phyloP scores from a whole-genome alignment of 139 green algal genomes.

The Tetradesmus lagerheimii region DNA sequence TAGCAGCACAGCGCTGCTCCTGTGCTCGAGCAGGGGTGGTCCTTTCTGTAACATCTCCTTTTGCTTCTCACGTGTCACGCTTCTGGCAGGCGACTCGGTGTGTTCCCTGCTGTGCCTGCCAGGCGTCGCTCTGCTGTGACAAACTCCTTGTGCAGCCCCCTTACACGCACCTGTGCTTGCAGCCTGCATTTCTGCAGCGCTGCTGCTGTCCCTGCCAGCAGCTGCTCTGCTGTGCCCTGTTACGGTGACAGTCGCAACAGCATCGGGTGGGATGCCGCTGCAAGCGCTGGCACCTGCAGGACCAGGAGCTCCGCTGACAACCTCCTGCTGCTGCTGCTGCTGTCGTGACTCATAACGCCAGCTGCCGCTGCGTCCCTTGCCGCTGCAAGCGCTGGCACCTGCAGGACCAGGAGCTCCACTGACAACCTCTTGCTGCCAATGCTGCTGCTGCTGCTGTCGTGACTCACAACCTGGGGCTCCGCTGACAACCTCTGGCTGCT shows the following conservation, averaged over 20 bases:
- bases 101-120: too few species aligned
- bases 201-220: neutral
- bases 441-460: neutral
- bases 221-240: too few species aligned
- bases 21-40: too few species aligned
- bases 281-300: neutral
- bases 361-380: neutral
- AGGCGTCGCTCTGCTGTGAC: too few species aligned
- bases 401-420: neutral
- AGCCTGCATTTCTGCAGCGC: too few species aligned
- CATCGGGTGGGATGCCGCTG: neutral
- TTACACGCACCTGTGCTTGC: too few species aligned
- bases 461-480: too few species aligned
- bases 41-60: too few species aligned
- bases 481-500: neutral
- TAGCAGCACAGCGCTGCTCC: too few species aligned
- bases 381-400: neutral
- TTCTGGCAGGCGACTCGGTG: too few species aligned
- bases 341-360: neutral
- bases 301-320: neutral
- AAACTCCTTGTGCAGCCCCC: too few species aligned
- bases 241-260: neutral
- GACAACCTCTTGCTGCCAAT: neutral
- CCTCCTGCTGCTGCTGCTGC: neutral
- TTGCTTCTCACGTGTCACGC: too few species aligned